Base-by-base conservation (phyloP, 225 moss, liverwort and hornwort species). In the Pseudoscleropodium purum region DNA sequence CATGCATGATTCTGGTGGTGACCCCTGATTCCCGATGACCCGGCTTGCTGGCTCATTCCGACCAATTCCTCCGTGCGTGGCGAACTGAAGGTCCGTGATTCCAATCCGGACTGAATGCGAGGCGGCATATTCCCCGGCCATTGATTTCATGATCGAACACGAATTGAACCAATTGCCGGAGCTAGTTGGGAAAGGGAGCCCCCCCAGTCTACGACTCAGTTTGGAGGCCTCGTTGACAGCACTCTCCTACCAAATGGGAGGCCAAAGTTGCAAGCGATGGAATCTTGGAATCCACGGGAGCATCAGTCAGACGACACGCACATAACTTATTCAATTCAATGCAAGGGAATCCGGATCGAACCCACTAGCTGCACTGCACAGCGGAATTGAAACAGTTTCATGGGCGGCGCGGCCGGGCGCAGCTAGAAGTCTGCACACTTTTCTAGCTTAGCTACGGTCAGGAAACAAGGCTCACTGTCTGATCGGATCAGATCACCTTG, bases 131-230 rank as follows among this genome's bases (percentile, higher is more conserved):
- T 89, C 89, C 89, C 33, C 11, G 10, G 14, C 52, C 60, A 24
- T 60, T 60, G 24, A 60, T 60, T 52, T 67, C 51, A 13, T 54
- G 86, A 27, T 39, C 13, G 31, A 7, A 0, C 7, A 11, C 4
- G 47, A 47, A 47, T 47, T 7, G 33, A 62, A 47, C 84, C 3
- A 87, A 81, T 57, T 41, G 89, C 0, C 7, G 75, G 75, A 75
- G 57, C 11, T 23, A 59, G 79, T 91, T 88, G 93, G 91, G 91
- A 89, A 90, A 86, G 75, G 88, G 91, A 91, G 91, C 89, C 91
- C 76, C 84, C 89, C 89, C 82, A 63, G 85, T 85, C 20, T 59
- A 59, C 21, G 92, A 92, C 92, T 65, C 49, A 80, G 92, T 92
- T 91, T 91, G 92, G 91, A 87, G 91, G 85, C 89, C 56, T 10